Evolutionary conservation across 371 early-diverging fungal species (phyloP).

Genomic region (Mucor saturninus): DNA sequence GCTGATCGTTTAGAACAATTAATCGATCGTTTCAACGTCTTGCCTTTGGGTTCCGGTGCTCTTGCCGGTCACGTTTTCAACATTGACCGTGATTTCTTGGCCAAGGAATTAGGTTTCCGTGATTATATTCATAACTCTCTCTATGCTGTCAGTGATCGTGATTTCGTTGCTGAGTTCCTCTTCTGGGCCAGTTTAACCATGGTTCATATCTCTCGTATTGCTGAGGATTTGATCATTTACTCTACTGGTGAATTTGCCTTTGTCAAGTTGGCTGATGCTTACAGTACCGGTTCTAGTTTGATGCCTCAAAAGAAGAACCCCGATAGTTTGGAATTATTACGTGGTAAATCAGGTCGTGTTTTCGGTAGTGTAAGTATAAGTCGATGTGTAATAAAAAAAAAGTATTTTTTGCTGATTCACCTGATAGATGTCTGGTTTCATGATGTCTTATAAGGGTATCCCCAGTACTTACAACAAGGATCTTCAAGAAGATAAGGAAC

Average conservation of each 20-base stretch:
- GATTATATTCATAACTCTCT: constrained; percentile 87
- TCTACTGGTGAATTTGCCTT: constrained; percentile 92
- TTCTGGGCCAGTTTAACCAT: constrained; percentile 89
- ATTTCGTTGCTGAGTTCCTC: constrained; percentile 95
- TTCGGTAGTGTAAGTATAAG: constrained; percentile 79
- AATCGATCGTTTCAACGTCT: constrained; percentile 76
- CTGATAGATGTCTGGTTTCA: constrained; percentile 84
- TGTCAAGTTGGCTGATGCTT: constrained; percentile 91
- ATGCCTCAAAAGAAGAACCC: constrained; percentile 99
- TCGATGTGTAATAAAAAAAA: too few relatives aligned
- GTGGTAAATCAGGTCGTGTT: constrained; percentile 95
- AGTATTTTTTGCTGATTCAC: background rate
- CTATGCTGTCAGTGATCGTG: constrained; percentile 92
- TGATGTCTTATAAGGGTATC: constrained; percentile 96
- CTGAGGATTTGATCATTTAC: constrained; percentile 96
- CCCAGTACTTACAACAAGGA: constrained; percentile 99
- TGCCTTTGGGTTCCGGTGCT: constrained; percentile 94
- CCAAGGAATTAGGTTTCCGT: constrained; percentile 86
- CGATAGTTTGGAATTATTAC: constrained; percentile 92
- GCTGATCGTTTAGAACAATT: constrained; percentile 83
- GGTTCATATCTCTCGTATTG: constrained; percentile 89
- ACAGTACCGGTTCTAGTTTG: constrained; percentile 95
- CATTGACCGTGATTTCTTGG: constrained; percentile 89
- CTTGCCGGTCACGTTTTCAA: constrained; percentile 97
- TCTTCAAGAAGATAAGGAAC: constrained; percentile 98